A percentile compares a stretch with the other conserved stretches of the same genome.
Conservation (phyloP, 2,329 filamentous ascomycete species). For the Aspergillus ochraceoroseus region DNA sequence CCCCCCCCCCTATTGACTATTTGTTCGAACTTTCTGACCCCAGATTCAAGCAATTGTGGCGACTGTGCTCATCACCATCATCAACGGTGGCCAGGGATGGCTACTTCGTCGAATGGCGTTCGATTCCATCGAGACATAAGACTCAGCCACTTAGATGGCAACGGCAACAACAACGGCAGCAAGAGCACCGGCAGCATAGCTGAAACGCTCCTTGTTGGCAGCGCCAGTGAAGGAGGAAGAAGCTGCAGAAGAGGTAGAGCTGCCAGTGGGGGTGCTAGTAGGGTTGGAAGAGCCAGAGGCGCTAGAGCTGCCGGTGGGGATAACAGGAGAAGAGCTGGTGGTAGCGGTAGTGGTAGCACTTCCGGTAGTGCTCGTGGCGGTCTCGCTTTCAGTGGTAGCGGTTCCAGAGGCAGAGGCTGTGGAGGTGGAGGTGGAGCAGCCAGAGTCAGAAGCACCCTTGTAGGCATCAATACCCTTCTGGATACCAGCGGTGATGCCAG, state of each 20-base stretch:
- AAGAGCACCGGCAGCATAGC: conserved; percentile 11
- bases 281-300: conserved; percentile 3
- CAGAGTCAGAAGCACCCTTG: conserved; percentile 15
- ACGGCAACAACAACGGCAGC: conserved; percentile 14
- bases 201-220: conserved; percentile 14
- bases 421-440: conserved; percentile 5
- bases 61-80: too few relatives aligned
- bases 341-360: conserved; percentile 5
- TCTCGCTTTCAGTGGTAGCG: conserved; percentile 7
- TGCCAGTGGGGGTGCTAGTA: conserved; percentile 3
- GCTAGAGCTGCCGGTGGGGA: conserved; percentile 7
- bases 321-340: conserved; percentile 9
- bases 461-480: conserved; percentile 31
- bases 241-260: conserved; percentile 4
- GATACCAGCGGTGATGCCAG: conserved; percentile 31
- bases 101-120: too few relatives aligned
- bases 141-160: conserved; percentile 14
- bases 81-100: too few relatives aligned
- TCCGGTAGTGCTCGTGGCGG: conserved; percentile 11
- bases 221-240: conserved; percentile 14
- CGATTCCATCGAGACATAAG: too few relatives aligned
- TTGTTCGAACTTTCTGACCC: too few relatives aligned
- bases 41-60: too few relatives aligned
- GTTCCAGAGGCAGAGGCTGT: conserved; percentile 4
- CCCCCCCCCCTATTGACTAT: too few relatives aligned